Evolutionary conservation across 805 yeast species (phyloP).

Genomic region (Torulaspora franciscae): DNA sequence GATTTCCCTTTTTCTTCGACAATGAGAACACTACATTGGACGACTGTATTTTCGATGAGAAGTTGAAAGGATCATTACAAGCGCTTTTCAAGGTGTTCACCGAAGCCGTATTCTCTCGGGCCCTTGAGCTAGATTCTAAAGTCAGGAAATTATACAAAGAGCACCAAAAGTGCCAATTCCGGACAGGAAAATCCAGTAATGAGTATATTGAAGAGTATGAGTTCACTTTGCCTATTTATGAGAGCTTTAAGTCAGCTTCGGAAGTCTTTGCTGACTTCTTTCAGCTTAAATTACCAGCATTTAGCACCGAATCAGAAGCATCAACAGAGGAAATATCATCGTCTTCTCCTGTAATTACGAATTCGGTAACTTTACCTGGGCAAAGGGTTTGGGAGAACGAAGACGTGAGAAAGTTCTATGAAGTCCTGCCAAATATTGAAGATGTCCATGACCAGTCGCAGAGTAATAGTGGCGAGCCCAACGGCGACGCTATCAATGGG

Average conservation of each 20-base stretch:
- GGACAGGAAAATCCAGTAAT: constrained; percentile 55
- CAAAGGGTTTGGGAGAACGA: constrained; percentile 57
- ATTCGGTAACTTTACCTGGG: constrained; percentile 16
- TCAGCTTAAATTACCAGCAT: constrained; percentile 37
- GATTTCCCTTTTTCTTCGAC: constrained; percentile 39
- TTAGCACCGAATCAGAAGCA: constrained; percentile 27
- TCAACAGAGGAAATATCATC: constrained; percentile 30
- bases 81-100: constrained; percentile 43
- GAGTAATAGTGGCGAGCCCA: constrained; percentile 12
- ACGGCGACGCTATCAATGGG: constrained; percentile 32
- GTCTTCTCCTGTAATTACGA: constrained; percentile 29
- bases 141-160: constrained; percentile 37
- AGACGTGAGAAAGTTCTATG: constrained; percentile 62
- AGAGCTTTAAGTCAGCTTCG: constrained; percentile 42
- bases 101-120: constrained; percentile 38
- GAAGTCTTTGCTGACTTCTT: constrained; percentile 43
- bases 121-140: constrained; percentile 38
- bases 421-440: constrained; percentile 43
- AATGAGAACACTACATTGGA: constrained; percentile 28
- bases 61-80: constrained; percentile 29
- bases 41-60: constrained; percentile 27
- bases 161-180: constrained; percentile 52
- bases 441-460: constrained; percentile 31
- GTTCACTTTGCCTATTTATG: constrained; percentile 36
- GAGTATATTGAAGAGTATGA: constrained; percentile 39